phyloP scores from a whole-genome alignment of 2,329 filamentous ascomycete genomes.

The Penicillium aurantiogriseum region DNA sequence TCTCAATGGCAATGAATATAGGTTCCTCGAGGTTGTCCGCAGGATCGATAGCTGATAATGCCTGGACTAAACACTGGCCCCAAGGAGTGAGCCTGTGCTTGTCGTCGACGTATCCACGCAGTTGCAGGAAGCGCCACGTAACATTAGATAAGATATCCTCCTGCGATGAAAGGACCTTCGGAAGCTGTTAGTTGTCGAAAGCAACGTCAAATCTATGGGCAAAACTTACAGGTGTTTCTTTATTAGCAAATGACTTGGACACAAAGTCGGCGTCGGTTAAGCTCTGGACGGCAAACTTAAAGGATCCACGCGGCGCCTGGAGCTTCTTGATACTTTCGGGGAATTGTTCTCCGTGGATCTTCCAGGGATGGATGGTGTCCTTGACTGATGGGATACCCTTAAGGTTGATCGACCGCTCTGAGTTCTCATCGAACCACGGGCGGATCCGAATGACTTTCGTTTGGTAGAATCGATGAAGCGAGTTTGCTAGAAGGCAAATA shows the following conservation, averaged over 20 bases:
- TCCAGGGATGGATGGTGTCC: conserved; percentile 64
- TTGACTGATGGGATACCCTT: conserved; percentile 54
- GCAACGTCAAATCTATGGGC: not conserved
- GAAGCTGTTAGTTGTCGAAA: conserved; percentile 12
- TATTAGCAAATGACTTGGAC: conserved; percentile 63
- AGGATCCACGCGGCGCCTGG: conserved; percentile 30
- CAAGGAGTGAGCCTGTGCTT: conserved; percentile 77
- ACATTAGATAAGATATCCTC: conserved; percentile 72
- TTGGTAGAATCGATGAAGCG: conserved; percentile 78
- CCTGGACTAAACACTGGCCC: conserved; percentile 75
- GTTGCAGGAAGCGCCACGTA: conserved; percentile 84
- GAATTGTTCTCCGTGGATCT: conserved; percentile 59
- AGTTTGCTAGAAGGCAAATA: conserved; percentile 73
- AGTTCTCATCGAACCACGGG: conserved; percentile 79
- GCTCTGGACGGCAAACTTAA: conserved; percentile 56
- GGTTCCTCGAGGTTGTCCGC: conserved; percentile 67
- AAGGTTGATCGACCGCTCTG: conserved; percentile 65
- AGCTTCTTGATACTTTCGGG: conserved; percentile 43
- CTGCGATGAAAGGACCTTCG: conserved; percentile 56
- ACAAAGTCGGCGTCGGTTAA: conserved; percentile 69
- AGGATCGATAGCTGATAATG: conserved; percentile 62
- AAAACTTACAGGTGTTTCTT: conserved; percentile 43
- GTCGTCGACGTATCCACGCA: conserved; percentile 78
- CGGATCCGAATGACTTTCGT: conserved; percentile 74
- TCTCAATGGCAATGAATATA: conserved; percentile 78